These are phyloP conservation scores for Biscogniauxia marginata DNA, from an alignment of 2,329 filamentous ascomycete genomes.

Conservation along the genomic window DNA sequence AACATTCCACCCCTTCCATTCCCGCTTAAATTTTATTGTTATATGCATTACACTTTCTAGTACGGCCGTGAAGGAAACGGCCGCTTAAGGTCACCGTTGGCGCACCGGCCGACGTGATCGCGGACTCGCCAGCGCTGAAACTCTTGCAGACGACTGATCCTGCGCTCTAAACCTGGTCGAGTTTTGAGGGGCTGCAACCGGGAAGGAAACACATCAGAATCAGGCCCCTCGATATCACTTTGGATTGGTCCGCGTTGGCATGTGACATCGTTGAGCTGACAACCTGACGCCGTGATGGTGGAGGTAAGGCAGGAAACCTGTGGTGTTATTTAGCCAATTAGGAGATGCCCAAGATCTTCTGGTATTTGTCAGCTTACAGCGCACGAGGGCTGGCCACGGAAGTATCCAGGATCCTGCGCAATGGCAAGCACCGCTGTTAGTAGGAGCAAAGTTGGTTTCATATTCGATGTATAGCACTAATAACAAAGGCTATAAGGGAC, in stretches of 20 bases:
- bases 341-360: too few relatives aligned
- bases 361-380: constrained; percentile 34
- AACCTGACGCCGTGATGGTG: constrained; percentile 47
- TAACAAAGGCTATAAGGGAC: too few relatives aligned
- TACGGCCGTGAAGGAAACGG: not conserved
- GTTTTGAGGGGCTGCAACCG: constrained; percentile 30
- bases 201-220: constrained; percentile 13
- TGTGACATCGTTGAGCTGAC: constrained; percentile 42
- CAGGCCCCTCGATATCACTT: constrained; percentile 29
- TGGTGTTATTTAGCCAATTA: not conserved
- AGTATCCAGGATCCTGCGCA: constrained; percentile 32
- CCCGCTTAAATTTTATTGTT: too few relatives aligned
- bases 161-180: constrained; percentile 29
- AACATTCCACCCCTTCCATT: too few relatives aligned
- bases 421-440: constrained; percentile 25
- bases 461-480: too few relatives aligned
- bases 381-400: constrained; percentile 36
- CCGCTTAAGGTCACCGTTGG: not conserved
- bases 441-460: constrained; percentile 30
- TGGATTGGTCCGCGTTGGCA: constrained; percentile 50
- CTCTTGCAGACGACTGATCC: constrained; percentile 31
- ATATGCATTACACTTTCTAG: too few relatives aligned
- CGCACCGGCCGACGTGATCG: constrained; percentile 4
- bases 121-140: constrained; percentile 27
- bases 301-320: constrained; percentile 46